Base-by-base conservation (phyloP, 2,329 filamentous ascomycete species). In the Aspergillus ochraceoroseus region DNA sequence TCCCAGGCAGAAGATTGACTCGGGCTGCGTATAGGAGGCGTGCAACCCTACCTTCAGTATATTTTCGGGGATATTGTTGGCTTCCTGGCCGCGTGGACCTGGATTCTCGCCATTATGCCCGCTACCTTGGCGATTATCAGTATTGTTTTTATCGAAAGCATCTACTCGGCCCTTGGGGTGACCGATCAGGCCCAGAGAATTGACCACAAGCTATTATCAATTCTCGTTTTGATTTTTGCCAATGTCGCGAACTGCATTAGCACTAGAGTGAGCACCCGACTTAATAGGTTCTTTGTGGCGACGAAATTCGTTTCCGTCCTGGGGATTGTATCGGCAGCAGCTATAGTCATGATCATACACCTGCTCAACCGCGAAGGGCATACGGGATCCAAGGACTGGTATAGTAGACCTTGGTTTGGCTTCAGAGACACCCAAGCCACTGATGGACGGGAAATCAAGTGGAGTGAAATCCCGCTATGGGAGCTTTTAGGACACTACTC, bases 101-200 rank as follows among this genome's bases (percentile, higher is more conserved):
- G 44, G 44, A 47, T 47, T 14, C 35, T 47, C 7, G 44, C 44
- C 1, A 41, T 47, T 7, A 47, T 47, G 44, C 44, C 44, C 1
- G 44, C 44, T 4, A 47, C 44, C 7, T 33, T 47, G n/a, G 41
- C 44, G 3, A 44, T 47, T 12, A 19, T 47, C 3, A 44, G 44
- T 27, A 47, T 47, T 7, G 44, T 47, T 4, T 44, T 47, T 12
- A 22, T 47, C 9, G 44, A 47, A 28, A 47, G 44, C 6, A 38
- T 47, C 11, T 47, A 32, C 22, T 44, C 41, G 0, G 44, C 41
- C 5, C 33, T 26, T 1, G 44, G 44, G 1, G 27, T 44, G 3
- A 40, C 31, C 0, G 28, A 46, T 6, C 35, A 46, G 32, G 30
- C 39, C 2, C 34, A 17, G 2, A 32, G 30, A 1, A 22, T 41